These are phyloP conservation scores for Loxodes magnus DNA, from an alignment of 73 alveolate genomes.

Conservation along the genomic window DNA sequence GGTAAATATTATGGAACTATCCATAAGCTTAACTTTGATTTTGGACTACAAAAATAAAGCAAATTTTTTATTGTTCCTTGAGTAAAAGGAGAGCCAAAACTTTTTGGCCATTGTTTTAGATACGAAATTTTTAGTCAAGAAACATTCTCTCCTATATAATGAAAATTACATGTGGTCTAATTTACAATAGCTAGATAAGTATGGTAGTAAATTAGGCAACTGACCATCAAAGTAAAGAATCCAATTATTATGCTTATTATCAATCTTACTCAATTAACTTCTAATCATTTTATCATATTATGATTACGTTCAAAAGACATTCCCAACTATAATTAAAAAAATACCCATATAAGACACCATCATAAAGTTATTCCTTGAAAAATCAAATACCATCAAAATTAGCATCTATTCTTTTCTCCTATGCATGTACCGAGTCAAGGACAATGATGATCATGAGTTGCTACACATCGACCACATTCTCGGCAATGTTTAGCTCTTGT, in stretches of 20 bases:
- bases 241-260: background rate
- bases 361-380: constrained; percentile 11
- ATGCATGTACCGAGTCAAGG: constrained; percentile 88
- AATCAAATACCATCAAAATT: constrained; percentile 45
- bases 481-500: constrained; percentile 72
- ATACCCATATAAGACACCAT: background rate
- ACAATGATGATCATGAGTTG: constrained; percentile 92
- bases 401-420: constrained; percentile 66
- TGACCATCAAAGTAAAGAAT: constrained; percentile 17
- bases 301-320: background rate
- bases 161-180: constrained; percentile 60
- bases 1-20: too few relatives aligned
- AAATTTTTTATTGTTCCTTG: constrained; percentile 13
- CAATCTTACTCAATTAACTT: background rate
- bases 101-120: constrained; percentile 35
- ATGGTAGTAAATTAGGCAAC: constrained; percentile 28
- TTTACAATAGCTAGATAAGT: constrained; percentile 27
- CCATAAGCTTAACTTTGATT: too few relatives aligned
- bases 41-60: constrained; percentile 5
- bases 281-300: background rate
- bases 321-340: background rate
- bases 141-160: constrained; percentile 56
- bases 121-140: constrained; percentile 51
- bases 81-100: constrained; percentile 28
- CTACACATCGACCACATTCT: constrained; percentile 81